These are phyloP conservation scores for Suillus discolor DNA, from an alignment of 768 basidiomycete genomes.

Conservation along the genomic window DNA sequence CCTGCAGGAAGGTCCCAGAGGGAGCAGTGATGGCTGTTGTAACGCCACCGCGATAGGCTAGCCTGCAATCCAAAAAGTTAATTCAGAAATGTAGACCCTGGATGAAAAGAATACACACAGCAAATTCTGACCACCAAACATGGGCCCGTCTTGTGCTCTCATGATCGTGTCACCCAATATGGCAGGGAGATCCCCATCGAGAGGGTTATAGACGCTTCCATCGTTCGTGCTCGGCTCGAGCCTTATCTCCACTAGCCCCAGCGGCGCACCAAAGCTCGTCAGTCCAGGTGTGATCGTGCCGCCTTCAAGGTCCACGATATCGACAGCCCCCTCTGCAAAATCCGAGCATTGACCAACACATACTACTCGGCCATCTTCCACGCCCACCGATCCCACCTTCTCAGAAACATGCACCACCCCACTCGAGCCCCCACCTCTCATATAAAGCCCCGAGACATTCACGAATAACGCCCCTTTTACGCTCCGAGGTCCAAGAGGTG, in stretches of 20 bases:
- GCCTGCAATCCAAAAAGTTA: constrained; percentile 34
- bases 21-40: constrained; percentile 59
- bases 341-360: constrained; percentile 46
- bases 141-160: constrained; percentile 71
- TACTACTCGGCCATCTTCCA: constrained; percentile 51
- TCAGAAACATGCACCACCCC: constrained; percentile 29
- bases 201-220: constrained; percentile 60
- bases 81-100: not conserved
- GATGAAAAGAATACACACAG: constrained; percentile 49
- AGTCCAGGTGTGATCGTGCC: constrained; percentile 73
- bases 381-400: constrained; percentile 33
- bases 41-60: constrained; percentile 69
- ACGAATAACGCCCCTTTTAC: constrained; percentile 53
- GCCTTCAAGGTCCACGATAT: constrained; percentile 64
- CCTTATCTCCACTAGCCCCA: constrained; percentile 73
- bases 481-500: constrained; percentile 56
- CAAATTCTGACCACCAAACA: constrained; percentile 68
- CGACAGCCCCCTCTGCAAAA: constrained; percentile 14
- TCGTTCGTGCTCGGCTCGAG: constrained; percentile 72
- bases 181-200: constrained; percentile 44
- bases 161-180: constrained; percentile 55
- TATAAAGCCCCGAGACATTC: constrained; percentile 60
- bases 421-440: constrained; percentile 28
- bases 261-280: constrained; percentile 67
- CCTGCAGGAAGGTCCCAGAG: constrained; percentile 50